Percentiles rank a stretch among this genome's conserved stretches.
These are phyloP conservation scores for Camellia lanceoleosa DNA, from an alignment of 148 eudicot species.

Conservation along the genomic window DNA sequence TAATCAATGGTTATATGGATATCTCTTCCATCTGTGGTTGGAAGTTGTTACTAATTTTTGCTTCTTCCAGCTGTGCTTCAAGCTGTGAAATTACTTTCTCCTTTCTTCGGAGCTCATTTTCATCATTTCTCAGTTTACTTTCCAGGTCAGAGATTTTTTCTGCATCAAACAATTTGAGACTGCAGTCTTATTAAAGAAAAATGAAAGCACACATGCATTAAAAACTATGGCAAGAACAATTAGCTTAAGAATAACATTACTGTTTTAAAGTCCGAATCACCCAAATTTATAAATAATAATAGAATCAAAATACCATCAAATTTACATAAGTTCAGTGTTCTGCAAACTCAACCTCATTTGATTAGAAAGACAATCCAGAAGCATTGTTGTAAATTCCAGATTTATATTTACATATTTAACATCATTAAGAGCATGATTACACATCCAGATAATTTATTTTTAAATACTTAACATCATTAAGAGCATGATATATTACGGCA, in stretches of 20 bases:
- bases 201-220: background rate
- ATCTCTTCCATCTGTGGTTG: slow-evolving; percentile 40
- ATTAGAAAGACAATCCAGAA: background rate
- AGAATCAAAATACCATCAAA: background rate
- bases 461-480: background rate
- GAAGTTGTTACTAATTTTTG: slow-evolving; percentile 28
- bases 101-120: slow-evolving; percentile 43
- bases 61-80: slow-evolving; percentile 44
- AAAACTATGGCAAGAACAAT: background rate
- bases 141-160: slow-evolving; percentile 48
- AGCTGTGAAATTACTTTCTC: slow-evolving; percentile 41
- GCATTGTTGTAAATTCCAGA: background rate
- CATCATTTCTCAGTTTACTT: slow-evolving; percentile 34
- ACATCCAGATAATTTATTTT: background rate
- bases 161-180: slow-evolving; percentile 24
- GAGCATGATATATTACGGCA: background rate
- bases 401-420: too few relatives aligned
- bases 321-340: background rate
- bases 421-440: too few relatives aligned
- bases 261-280: background rate
- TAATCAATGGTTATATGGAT: slow-evolving; percentile 31
- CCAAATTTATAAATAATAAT: background rate
- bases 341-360: background rate
- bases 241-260: background rate
- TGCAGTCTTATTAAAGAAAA: slow-evolving; percentile 13